These are phyloP conservation scores for Termitomyces eurrhizus DNA, from an alignment of 768 basidiomycete species.

Conservation along the genomic window DNA sequence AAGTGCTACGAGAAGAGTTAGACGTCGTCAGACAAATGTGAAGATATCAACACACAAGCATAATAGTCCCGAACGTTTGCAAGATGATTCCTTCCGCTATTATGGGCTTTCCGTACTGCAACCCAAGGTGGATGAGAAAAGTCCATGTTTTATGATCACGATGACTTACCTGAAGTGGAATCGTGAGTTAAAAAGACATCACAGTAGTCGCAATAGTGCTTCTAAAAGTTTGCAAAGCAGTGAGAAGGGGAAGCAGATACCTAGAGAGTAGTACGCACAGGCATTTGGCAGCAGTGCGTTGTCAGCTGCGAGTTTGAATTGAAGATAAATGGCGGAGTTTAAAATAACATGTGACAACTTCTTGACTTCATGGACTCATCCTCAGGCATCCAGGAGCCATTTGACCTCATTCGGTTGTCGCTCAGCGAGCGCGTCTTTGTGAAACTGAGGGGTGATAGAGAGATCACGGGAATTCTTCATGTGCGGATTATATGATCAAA, in stretches of 20 bases:
- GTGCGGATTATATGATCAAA: constrained; percentile 42
- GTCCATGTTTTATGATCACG: neutral
- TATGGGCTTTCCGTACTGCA: constrained; percentile 95
- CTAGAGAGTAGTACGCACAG: constrained; percentile 40
- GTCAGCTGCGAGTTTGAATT: constrained; percentile 14
- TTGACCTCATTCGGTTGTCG: constrained; percentile 94
- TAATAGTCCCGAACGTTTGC: constrained; percentile 97
- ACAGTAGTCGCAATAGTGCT: constrained; percentile 94
- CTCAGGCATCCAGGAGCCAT: constrained; percentile 87
- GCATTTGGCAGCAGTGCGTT: constrained; percentile 45
- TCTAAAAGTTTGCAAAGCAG: constrained; percentile 37
- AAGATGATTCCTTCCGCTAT: constrained; percentile 95
- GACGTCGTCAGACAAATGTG: neutral
- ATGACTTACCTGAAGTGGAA: constrained; percentile 74
- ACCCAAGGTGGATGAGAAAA: constrained; percentile 14
- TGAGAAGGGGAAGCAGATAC: neutral
- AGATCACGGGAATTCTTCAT: constrained; percentile 88
- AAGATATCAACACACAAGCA: constrained; percentile 56
- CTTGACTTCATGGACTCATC: constrained; percentile 59
- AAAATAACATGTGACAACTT: constrained; percentile 24
- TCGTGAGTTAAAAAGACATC: constrained; percentile 95
- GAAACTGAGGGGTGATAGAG: constrained; percentile 92
- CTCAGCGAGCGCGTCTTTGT: constrained; percentile 98
- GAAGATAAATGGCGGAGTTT: constrained; percentile 22
- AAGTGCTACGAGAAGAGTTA: constrained; percentile 46